phyloP scores from a whole-genome alignment of 257 asterid genomes.

The Leptodermis oblonga region DNA sequence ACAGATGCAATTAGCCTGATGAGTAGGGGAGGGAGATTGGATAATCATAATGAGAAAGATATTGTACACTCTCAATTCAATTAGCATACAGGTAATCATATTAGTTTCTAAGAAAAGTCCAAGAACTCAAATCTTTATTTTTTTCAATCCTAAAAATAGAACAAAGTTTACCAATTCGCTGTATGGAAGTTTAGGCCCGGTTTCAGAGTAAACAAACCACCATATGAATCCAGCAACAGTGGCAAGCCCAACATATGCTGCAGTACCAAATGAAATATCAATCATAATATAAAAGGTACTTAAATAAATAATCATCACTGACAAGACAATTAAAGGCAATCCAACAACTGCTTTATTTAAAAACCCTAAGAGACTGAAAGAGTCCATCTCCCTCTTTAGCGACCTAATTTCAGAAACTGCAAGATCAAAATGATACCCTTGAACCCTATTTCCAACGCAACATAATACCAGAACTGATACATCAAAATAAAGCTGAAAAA shows the following conservation, averaged over 20 bases:
- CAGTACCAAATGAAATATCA: conserved; percentile 29
- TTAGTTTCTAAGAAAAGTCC: background rate
- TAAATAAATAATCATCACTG: background rate
- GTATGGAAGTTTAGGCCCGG: conserved; percentile 85
- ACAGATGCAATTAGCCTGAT: background rate
- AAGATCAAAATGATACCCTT: background rate
- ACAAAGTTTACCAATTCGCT: conserved; percentile 65
- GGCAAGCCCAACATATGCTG: conserved; percentile 98
- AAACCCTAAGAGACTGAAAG: background rate
- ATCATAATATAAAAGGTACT: conserved; percentile 6
- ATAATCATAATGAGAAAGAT: background rate
- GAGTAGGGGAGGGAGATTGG: background rate
- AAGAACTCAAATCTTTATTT: background rate
- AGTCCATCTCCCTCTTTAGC: background rate
- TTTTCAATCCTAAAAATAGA: background rate
- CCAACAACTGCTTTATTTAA: background rate
- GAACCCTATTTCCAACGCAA: background rate
- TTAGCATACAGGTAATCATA: background rate
- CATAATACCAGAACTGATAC: background rate
- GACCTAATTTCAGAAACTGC: background rate
- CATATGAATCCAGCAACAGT: conserved; percentile 97
- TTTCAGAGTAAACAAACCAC: conserved; percentile 88
- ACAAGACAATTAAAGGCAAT: background rate
- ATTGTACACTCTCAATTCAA: background rate
- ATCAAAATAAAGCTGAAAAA: background rate